Evolutionary conservation across 2,329 filamentous ascomycete species (phyloP).

Genomic region (Raffaelea deltoideospora): DNA sequence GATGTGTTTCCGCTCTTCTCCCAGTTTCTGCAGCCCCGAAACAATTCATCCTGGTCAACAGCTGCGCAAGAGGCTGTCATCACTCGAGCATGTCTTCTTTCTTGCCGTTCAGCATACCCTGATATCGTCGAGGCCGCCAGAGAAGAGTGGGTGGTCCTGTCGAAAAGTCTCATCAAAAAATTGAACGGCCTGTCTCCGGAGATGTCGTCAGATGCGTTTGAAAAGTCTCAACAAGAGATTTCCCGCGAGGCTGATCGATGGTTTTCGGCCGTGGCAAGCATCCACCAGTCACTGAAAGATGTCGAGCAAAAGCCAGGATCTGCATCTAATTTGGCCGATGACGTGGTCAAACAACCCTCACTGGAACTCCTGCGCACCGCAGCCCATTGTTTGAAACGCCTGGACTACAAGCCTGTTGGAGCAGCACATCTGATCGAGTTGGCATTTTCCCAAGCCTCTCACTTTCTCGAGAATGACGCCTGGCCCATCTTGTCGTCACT

Average conservation of each 20-base stretch:
- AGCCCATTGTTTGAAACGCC: conserved; percentile 27
- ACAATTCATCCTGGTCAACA: conserved; percentile 19
- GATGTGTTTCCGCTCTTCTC: conserved; percentile 38
- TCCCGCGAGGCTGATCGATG: conserved; percentile 53
- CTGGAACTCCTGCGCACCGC: conserved; percentile 16
- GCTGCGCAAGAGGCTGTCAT: conserved; percentile 22
- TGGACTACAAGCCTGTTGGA: conserved; percentile 43
- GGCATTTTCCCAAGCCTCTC: conserved; percentile 23
- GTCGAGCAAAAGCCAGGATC: conserved; percentile 1
- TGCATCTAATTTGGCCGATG: conserved; percentile 8
- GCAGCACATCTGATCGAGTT: conserved; percentile 31
- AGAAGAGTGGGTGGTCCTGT: conserved; percentile 48
- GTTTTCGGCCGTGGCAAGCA: conserved; percentile 39
- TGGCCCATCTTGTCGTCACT: too few species aligned
- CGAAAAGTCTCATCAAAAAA: conserved; percentile 43
- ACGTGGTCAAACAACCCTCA: conserved; percentile 13
- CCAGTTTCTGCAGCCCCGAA: conserved; percentile 33
- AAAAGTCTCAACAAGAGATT: conserved; percentile 54
- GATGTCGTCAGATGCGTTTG: conserved; percentile 63
- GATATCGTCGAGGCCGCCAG: conserved; percentile 32
- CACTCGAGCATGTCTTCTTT: conserved; percentile 30
- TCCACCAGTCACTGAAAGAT: conserved; percentile 16
- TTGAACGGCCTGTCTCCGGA: conserved; percentile 68
- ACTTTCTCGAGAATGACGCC: conserved; percentile 22
- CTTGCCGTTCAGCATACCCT: conserved; percentile 23